phyloP scores from a whole-genome alignment of 1,139 yeast species.

The Diutina neorugosa region DNA sequence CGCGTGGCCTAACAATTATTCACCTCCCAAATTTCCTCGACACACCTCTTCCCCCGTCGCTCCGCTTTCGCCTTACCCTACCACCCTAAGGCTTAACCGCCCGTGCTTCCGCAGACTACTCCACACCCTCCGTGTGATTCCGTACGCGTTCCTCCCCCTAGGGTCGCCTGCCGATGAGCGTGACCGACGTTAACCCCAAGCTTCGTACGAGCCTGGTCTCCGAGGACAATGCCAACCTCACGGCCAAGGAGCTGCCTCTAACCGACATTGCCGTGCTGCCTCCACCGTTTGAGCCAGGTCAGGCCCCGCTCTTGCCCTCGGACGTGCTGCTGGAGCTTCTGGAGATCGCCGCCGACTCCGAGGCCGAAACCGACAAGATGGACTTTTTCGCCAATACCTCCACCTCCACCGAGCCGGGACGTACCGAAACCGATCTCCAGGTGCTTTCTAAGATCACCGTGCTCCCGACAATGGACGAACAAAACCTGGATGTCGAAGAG shows the following conservation, averaged over 20 bases:
- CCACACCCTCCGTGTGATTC: neutral
- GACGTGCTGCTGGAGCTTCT: constrained; percentile 26
- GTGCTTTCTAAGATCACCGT: constrained; percentile 29
- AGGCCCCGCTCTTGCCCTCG: neutral
- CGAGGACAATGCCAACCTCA: constrained; percentile 4
- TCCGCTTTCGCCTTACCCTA: neutral
- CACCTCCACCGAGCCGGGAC: constrained; percentile 10
- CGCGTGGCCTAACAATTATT: neutral
- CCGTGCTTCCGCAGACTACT: neutral
- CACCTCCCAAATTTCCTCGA: neutral
- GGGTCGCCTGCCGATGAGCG: neutral
- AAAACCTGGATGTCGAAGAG: constrained; percentile 16
- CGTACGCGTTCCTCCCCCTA: neutral
- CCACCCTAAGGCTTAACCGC: neutral
- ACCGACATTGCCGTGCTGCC: constrained; percentile 32
- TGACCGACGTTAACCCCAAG: neutral
- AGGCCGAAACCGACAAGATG: constrained; percentile 74
- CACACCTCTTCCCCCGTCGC: neutral
- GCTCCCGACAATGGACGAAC: constrained; percentile 28
- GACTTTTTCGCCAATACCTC: constrained; percentile 32
- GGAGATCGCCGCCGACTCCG: constrained; percentile 56
- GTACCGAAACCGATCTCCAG: constrained; percentile 25
- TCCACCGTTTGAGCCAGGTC: constrained; percentile 18
- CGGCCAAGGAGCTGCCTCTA: constrained; percentile 20
- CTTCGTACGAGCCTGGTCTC: neutral